Evolutionary conservation across 345 rosid species (phyloP).

Genomic region (Gossypium mustelinum): DNA sequence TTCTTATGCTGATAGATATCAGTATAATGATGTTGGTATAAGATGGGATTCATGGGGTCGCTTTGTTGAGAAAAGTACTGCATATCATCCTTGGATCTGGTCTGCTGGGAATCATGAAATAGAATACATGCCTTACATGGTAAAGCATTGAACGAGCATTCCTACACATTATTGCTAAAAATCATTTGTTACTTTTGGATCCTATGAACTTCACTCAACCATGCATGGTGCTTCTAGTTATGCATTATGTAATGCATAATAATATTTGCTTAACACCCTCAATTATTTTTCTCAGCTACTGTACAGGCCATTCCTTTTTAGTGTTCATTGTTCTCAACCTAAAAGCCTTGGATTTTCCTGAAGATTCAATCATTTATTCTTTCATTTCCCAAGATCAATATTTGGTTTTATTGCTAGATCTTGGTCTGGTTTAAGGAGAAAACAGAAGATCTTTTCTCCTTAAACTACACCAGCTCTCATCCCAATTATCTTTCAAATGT

Average conservation of each 20-base stretch:
- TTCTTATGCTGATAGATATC: constrained; percentile 88
- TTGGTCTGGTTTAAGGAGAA: too few species aligned
- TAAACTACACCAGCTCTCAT: too few species aligned
- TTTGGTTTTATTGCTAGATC: background rate
- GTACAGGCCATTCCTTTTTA: background rate
- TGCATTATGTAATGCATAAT: background rate
- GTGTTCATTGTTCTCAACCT: background rate
- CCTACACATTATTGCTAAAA: background rate
- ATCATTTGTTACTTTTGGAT: background rate
- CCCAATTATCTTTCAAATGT: background rate
- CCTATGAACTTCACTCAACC: background rate
- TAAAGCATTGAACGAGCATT: constrained; percentile 22
- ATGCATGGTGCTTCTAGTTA: background rate
- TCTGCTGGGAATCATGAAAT: constrained; percentile 92
- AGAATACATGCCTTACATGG: constrained; percentile 93
- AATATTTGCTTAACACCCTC: background rate
- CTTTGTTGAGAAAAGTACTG: constrained; percentile 76
- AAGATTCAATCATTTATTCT: background rate
- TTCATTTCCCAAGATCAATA: background rate
- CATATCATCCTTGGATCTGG: constrained; percentile 97
- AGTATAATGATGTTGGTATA: constrained; percentile 65
- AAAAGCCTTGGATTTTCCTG: background rate
- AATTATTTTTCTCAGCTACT: background rate
- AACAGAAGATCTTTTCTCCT: too few species aligned
- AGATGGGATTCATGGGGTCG: constrained; percentile 98